A percentile compares a stretch with the other conserved stretches of the same genome.
Evolutionary conservation across 139 green algal species (phyloP).

Genomic region (Chlorella ohadii): DNA sequence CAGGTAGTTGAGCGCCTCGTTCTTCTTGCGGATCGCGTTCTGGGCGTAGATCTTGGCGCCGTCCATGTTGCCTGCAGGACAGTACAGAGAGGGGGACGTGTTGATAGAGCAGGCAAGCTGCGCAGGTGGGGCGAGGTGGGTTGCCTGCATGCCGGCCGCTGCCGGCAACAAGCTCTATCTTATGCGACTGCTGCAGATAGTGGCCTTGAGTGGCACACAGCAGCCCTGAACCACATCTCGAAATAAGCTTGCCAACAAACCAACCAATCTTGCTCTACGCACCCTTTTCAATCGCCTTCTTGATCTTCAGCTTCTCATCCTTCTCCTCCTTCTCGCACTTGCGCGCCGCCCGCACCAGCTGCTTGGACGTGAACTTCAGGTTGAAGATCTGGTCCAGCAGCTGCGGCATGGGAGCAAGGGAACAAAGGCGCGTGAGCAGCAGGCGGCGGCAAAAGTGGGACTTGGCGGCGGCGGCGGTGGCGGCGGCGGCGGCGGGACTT

Average conservation of each 20-base stretch:
- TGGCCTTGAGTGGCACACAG: too few species aligned
- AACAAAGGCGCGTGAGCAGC: background rate
- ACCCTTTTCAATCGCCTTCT: slow-evolving; percentile 98
- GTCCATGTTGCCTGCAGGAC: slow-evolving; percentile 87
- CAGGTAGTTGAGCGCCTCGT: slow-evolving; percentile 97
- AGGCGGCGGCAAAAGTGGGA: background rate
- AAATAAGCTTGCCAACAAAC: too few species aligned
- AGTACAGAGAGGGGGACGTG: too few species aligned
- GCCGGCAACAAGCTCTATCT: too few species aligned
- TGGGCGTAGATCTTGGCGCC: slow-evolving; percentile 89
- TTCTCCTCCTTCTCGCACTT: slow-evolving; percentile 98
- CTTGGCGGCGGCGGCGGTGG: background rate
- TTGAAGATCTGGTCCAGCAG: slow-evolving; percentile 96
- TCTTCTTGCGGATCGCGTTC: slow-evolving; percentile 95
- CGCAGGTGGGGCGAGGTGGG: too few species aligned
- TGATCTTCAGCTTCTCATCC: slow-evolving; percentile 91
- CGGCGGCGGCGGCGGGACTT: background rate
- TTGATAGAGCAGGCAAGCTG: too few species aligned
- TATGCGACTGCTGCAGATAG: too few species aligned
- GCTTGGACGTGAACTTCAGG: slow-evolving; percentile 95
- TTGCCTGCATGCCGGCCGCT: too few species aligned
- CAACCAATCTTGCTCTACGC: too few species aligned
- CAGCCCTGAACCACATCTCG: too few species aligned
- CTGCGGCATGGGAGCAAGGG: background rate
- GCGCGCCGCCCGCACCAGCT: slow-evolving; percentile 75